phyloP scores from a whole-genome alignment of 345 rosid species.

The Turnera subulata region DNA sequence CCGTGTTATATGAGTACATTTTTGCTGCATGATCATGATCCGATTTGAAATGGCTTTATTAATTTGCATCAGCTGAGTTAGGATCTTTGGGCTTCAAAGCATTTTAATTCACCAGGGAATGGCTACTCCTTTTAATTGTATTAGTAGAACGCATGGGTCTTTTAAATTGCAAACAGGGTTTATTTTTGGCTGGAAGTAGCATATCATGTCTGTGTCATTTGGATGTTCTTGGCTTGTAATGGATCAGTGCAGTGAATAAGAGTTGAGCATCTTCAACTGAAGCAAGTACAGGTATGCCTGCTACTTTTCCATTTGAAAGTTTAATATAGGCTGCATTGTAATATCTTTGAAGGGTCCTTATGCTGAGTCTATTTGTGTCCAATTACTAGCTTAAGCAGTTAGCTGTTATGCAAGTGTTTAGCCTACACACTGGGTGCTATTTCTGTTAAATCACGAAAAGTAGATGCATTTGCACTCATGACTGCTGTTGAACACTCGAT shows the following conservation, averaged over 20 bases:
- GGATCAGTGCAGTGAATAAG: too few relatives aligned
- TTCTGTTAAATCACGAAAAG: too few relatives aligned
- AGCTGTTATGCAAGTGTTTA: too few relatives aligned
- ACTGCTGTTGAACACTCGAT: conserved; percentile 18
- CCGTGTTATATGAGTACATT: neutral
- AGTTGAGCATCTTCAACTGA: too few relatives aligned
- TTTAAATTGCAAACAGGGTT: too few relatives aligned
- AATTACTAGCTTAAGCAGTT: too few relatives aligned
- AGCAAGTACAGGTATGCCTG: neutral
- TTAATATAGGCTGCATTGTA: neutral
- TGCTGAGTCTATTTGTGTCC: too few relatives aligned
- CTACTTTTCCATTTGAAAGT: neutral
- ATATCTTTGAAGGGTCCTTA: too few relatives aligned
- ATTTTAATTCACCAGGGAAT: neutral
- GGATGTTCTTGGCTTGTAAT: too few relatives aligned
- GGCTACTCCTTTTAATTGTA: neutral
- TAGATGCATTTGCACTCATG: conserved; percentile 1
- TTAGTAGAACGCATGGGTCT: neutral
- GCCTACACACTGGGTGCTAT: too few relatives aligned
- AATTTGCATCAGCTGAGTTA: neutral
- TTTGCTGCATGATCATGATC: neutral
- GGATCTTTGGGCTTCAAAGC: neutral
- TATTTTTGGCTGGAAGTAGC: neutral
- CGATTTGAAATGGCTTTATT: neutral
- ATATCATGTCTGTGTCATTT: neutral